phyloP scores from a whole-genome alignment of 108 stramenopile species.

The Stephanodiscus minutulus region DNA sequence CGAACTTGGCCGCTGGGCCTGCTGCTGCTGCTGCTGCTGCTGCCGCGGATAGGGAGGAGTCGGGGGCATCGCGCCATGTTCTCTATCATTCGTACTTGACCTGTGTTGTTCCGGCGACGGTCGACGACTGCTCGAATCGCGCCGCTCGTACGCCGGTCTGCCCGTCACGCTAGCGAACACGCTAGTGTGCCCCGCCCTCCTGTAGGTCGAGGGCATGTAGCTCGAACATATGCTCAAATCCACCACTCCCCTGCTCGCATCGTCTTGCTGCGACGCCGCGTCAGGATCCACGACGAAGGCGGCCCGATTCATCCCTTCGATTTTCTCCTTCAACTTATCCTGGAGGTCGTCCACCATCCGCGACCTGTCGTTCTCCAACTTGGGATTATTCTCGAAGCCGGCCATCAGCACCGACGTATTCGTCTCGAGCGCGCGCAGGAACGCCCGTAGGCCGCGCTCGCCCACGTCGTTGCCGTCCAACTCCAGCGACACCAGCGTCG shows the following conservation, averaged over 20 bases:
- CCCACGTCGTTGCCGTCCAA: conserved; percentile 42
- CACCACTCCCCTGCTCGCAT: too few species aligned
- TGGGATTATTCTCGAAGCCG: conserved; percentile 39
- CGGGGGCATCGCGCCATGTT: too few species aligned
- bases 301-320: conserved; percentile 22
- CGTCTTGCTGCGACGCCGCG: conserved; percentile 3
- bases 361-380: background rate
- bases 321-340: conserved; percentile 29
- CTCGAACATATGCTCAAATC: conserved; percentile 41
- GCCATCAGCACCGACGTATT: conserved; percentile 50
- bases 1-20: too few species aligned
- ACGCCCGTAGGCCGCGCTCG: conserved; percentile 54
- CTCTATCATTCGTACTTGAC: too few species aligned
- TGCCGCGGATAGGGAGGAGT: too few species aligned
- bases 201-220: conserved; percentile 41
- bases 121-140: background rate
- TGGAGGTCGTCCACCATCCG: background rate
- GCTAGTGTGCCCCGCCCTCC: conserved; percentile 24
- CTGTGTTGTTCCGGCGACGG: too few species aligned
- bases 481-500: conserved; percentile 37
- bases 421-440: conserved; percentile 46
- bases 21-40: too few species aligned
- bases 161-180: too few species aligned
- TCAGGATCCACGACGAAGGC: conserved; percentile 36
- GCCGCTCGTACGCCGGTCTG: background rate